phyloP scores from a whole-genome alignment of 148 eudicot species.

The Hydrangea macrophylla region DNA sequence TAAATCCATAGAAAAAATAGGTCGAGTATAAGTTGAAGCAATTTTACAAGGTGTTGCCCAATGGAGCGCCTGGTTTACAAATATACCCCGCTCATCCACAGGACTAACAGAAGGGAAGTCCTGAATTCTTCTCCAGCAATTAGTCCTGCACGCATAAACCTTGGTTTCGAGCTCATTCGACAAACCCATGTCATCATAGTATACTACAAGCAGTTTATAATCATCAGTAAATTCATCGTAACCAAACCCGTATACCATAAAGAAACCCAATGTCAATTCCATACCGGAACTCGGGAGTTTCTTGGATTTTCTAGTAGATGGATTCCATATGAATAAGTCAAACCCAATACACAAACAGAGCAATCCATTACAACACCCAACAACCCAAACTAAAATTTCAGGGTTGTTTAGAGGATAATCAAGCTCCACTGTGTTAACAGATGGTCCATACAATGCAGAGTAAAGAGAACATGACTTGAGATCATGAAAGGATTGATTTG shows the following conservation, averaged over 20 bases:
- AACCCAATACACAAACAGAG: constrained; percentile 18
- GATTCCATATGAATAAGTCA: constrained; percentile 14
- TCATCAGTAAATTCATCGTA: constrained; percentile 32
- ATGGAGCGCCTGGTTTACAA: constrained; percentile 32
- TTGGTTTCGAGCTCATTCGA: constrained; percentile 9
- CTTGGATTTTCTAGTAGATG: constrained; percentile 17
- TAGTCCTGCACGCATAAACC: constrained; percentile 23
- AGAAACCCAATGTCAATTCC: not conserved
- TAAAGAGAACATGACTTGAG: not conserved
- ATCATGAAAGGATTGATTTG: no score
- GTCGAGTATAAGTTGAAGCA: not conserved
- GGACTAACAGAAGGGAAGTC: constrained; percentile 14
- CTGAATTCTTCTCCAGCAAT: constrained; percentile 24
- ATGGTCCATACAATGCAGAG: constrained; percentile 9
- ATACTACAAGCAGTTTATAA: constrained; percentile 29
- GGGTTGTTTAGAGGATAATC: constrained; percentile 15
- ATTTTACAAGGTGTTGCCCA: constrained; percentile 18
- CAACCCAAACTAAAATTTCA: not conserved
- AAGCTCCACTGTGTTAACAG: not conserved
- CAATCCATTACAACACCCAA: constrained; percentile 32
- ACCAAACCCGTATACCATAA: constrained; percentile 22
- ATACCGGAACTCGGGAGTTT: constrained; percentile 5
- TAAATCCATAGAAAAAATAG: constrained; percentile 25
- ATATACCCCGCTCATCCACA: constrained; percentile 4
- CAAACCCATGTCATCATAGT: not conserved